Evolutionary conservation across 163 green algal genomes (phyloP), one percentile per base, ranked within the genome.

Genomic region (Scenedesmus sp.): DNA sequence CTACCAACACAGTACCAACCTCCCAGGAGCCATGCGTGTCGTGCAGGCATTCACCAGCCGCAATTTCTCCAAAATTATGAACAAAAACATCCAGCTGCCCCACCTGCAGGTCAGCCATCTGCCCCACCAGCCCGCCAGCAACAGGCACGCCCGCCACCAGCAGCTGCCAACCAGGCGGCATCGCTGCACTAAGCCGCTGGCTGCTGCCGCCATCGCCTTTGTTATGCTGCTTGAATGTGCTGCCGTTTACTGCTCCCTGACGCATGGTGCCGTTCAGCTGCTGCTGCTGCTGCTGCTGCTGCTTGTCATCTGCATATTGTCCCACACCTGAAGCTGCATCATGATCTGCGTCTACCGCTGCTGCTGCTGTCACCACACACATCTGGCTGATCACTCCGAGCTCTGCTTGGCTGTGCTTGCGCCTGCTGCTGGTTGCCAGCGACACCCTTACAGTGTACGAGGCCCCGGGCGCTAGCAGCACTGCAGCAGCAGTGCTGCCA

Each of bases 371-470:
- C 10, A 89, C n/a, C 23, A 89, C 16, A 55, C 84, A 89, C 26
- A 77, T 54, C 84, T 89, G 84, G 59, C 84, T 89, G 60, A 89
- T 82, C 3, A 89, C 59, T 18, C 84, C 84, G 26, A 89, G 84
- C 60, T 89, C 84, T 26, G 60, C n/a, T 8, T 89, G 84, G 23
- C 84, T 89, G 1, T 56, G 26, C 3, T 52, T 26, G 16, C 62
- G 62, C 12, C 84, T 89, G 84, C 84, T 82, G 84, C 60, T 82
- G 13, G 84, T 89, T 8, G 23, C 52, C n/a, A 89, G n/a, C 23
- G 26, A 18, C 26, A 81, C 12, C 8, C n/a, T 20, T 3, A 89
- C 26, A 20, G 84, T 89, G 84, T 89, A 89, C 6, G n/a, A 46
- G 5, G n/a, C 26, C 2, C 84, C 84, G 46, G 84, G 84, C 12